Base-by-base conservation (phyloP, 305 asterid species). In the Solanum hybrid region DNA sequence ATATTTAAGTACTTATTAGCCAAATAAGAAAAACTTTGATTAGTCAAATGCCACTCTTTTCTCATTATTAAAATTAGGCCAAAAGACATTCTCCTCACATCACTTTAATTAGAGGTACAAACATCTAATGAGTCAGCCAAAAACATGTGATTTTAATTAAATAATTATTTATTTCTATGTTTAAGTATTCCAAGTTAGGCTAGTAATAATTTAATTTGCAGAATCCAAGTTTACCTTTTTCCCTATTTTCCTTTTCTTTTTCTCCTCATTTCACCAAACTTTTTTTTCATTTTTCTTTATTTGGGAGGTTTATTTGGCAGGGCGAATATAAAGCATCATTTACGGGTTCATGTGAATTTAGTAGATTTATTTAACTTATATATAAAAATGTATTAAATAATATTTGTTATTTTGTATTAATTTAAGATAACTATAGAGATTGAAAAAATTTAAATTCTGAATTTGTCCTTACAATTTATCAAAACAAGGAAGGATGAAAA, bases 41-140 rank as follows among this genome's bases (percentile, higher is more conserved):
- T 29, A 78, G 76, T 40, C 72, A 51, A 78, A 75, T 32, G 32
- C 40, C 77, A 64, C 60, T 11, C 22, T 75, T 22, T 24, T 32
- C 29, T 29, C 80, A 40, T 69, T 29, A 45, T 19, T 78, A 78
- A 35, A 78, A 78, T 36, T 85, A 42, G 86, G 40, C 19, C 64
- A 89, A 34, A 27, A 90, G 90, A 91, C 92, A 93, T 90, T 91
- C 92, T 90, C 89, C 86, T 31, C 64, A 85, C 88, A 78, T 31
- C 37, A 77, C 85, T 32, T 77, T 84, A 29, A 84, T 10, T 51
- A 84, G 42, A 51, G 75, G 87, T 51, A 84, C 76, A 31, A 51
- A 84, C 22, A 51, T 51, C 75, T 31, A 45, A 45, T 29, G 38
- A 17, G 31, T 84, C 87, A 51, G 40, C 31, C 5, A 45, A 84